Evolutionary conservation across 2,329 filamentous ascomycete species (phyloP).

Genomic region (Setomelanomma holmii): DNA sequence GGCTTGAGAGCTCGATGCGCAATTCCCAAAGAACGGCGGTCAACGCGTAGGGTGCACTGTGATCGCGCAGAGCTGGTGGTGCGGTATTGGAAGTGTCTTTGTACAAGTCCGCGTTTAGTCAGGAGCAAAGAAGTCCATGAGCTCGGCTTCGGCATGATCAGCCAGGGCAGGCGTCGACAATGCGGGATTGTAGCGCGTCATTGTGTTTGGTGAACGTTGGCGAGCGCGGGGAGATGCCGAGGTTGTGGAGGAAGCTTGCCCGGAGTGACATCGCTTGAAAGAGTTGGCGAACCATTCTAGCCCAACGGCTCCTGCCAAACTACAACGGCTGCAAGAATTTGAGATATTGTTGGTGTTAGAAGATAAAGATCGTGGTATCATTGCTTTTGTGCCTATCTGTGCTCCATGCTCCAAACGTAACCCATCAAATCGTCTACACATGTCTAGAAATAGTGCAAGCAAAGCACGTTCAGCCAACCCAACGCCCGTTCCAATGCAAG

Average conservation of each 20-base stretch:
- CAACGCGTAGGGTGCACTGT: neutral
- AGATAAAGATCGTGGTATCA: conserved; percentile 42
- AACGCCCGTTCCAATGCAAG: conserved; percentile 44
- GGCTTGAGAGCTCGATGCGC: neutral
- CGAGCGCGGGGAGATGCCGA: conserved; percentile 43
- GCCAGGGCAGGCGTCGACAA: conserved; percentile 16
- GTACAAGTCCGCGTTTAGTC: conserved; percentile 7
- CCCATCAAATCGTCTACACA: conserved; percentile 33
- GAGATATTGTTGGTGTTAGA: neutral
- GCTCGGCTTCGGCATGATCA: conserved; percentile 34
- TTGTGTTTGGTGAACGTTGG: conserved; percentile 25
- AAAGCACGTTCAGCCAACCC: conserved; percentile 16
- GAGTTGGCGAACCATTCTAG: too few relatives aligned
- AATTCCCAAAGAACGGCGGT: neutral
- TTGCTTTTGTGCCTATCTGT: conserved; percentile 44
- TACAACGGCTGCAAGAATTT: neutral
- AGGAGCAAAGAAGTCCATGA: conserved; percentile 12
- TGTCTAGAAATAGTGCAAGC: conserved; percentile 23
- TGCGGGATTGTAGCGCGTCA: conserved; percentile 20
- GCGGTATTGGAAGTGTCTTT: neutral
- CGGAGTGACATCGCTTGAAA: conserved; percentile 9
- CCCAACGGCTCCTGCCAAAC: too few relatives aligned
- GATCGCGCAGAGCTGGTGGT: neutral
- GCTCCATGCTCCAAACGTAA: conserved; percentile 26
- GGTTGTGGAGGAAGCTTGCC: conserved; percentile 28